A percentile compares a stretch with the other conserved stretches of the same genome.
phyloP scores from a whole-genome alignment of 352 stramenopile genomes.

The Pythium aristosporum region DNA sequence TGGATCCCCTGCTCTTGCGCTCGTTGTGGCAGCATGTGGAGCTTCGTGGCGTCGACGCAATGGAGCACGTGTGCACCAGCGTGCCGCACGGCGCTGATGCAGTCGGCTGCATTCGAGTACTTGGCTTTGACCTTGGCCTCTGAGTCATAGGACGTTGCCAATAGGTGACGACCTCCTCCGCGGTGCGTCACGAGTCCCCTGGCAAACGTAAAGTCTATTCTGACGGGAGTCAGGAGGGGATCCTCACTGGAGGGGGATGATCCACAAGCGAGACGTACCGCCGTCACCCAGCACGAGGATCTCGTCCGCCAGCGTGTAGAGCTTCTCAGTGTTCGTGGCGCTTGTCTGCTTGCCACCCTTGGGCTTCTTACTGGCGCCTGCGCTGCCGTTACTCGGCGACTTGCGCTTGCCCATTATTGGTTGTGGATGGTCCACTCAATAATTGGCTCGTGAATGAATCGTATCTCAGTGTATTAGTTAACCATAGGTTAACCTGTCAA shows the following conservation, averaged over 20 bases:
- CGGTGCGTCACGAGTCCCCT: constrained; percentile 65
- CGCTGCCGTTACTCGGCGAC: constrained; percentile 21
- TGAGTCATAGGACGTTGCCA: constrained; percentile 82
- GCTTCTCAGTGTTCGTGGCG: constrained; percentile 15
- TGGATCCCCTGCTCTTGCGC: constrained; percentile 2
- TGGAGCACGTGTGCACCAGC: constrained; percentile 54
- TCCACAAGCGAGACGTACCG: constrained; percentile 21
- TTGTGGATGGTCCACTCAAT: neutral
- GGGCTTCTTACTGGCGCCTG: constrained; percentile 33
- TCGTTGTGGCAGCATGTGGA: constrained; percentile 47
- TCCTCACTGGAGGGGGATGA: constrained; percentile 45
- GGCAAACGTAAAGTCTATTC: constrained; percentile 80
- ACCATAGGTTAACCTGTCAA: neutral
- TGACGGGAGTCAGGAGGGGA: neutral
- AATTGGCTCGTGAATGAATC: constrained; percentile 11
- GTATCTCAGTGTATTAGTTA: constrained; percentile 3
- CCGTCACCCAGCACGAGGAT: constrained; percentile 82
- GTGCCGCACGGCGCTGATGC: constrained; percentile 51
- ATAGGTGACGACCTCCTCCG: constrained; percentile 46
- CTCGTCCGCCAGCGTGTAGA: constrained; percentile 55
- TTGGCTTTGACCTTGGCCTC: constrained; percentile 60
- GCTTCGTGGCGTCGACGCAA: constrained; percentile 80
- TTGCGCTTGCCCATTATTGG: constrained; percentile 38
- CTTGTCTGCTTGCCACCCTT: constrained; percentile 8
- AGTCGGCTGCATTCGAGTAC: constrained; percentile 74